Percentiles rank a stretch among this genome's conserved stretches.
Evolutionary conservation across 1,284 basidiomycete genomes (phyloP).

Genomic region (Microstroma glucosiphilum): DNA sequence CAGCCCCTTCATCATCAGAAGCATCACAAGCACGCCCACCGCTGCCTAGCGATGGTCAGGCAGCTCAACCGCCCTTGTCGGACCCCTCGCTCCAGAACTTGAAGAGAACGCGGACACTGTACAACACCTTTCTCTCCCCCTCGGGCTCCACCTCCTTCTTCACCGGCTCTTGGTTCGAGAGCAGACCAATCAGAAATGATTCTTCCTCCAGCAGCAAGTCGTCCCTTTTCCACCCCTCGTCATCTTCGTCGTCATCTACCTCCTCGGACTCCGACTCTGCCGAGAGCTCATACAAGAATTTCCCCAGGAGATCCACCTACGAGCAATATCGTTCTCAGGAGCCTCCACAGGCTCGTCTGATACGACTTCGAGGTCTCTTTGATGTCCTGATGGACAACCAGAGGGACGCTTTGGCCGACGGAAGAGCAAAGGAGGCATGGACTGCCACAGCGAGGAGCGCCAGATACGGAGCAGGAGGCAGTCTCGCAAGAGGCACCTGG

Average conservation of each 20-base stretch:
- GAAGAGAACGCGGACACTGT: constrained; percentile 1
- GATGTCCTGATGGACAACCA: constrained; percentile 45
- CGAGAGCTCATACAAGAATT: background rate
- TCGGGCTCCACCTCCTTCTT: constrained; percentile 5
- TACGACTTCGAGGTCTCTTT: constrained; percentile 47
- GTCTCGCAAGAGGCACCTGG: constrained; percentile 36
- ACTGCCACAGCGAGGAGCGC: constrained; percentile 43
- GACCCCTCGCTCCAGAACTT: background rate
- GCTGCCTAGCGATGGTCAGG: no score
- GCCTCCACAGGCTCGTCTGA: constrained; percentile 47
- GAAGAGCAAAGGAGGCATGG: constrained; percentile 47
- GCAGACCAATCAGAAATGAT: background rate
- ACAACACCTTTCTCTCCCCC: constrained; percentile 6
- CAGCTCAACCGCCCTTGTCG: no score
- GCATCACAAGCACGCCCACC: no score
- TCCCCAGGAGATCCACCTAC: constrained; percentile 25
- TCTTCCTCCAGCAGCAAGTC: background rate
- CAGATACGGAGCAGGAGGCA: constrained; percentile 44
- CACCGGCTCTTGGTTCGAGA: constrained; percentile 1
- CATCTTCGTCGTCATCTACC: background rate
- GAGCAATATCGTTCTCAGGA: constrained; percentile 46
- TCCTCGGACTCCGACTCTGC: background rate
- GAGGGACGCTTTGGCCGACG: constrained; percentile 41
- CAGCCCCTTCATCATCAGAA: no score
- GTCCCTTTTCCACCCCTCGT: background rate